phyloP scores from a whole-genome alignment of 306 rosid genomes.

The Alnus rubra region DNA sequence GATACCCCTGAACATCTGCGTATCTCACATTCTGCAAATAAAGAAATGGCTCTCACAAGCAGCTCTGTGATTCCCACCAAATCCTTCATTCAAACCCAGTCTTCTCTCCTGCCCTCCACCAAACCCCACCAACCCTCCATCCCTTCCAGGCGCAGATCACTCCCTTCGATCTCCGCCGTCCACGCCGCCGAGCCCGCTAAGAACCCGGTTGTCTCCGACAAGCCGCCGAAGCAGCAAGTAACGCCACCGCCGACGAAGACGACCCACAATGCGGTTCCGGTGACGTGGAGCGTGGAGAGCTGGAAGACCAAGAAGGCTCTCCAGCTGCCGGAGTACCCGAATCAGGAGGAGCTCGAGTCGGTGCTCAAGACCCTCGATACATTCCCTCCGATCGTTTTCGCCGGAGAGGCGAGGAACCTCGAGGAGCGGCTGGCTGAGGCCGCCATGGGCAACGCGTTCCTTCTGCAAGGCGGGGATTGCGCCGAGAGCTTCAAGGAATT shows the following conservation, averaged over 20 bases:
- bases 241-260: slow-evolving; percentile 20
- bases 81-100: slow-evolving; percentile 41
- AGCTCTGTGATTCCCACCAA: slow-evolving; percentile 52
- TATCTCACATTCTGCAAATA: neutral
- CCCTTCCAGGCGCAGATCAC: slow-evolving; percentile 27
- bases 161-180: slow-evolving; percentile 51
- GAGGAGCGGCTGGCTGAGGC: slow-evolving; percentile 82
- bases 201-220: slow-evolving; percentile 63
- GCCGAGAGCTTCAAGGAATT: slow-evolving; percentile 99
- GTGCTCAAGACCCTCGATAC: slow-evolving; percentile 76
- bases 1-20: neutral
- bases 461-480: slow-evolving; percentile 90
- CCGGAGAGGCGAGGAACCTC: slow-evolving; percentile 86
- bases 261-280: slow-evolving; percentile 37
- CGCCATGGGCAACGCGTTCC: slow-evolving; percentile 88
- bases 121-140: slow-evolving; percentile 44
- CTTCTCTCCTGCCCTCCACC: slow-evolving; percentile 32
- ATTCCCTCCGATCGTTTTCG: slow-evolving; percentile 95
- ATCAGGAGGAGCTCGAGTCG: slow-evolving; percentile 58
- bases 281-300: slow-evolving; percentile 64
- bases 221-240: slow-evolving; percentile 32
- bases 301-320: slow-evolving; percentile 89
- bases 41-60: slow-evolving; percentile 52
- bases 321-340: slow-evolving; percentile 89
- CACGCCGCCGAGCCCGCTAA: slow-evolving; percentile 91